A percentile compares a stretch with the other conserved stretches of the same genome.
Conservation (phyloP, 1,284 basidiomycete genomes). For the Cryptococcus hybrid region DNA sequence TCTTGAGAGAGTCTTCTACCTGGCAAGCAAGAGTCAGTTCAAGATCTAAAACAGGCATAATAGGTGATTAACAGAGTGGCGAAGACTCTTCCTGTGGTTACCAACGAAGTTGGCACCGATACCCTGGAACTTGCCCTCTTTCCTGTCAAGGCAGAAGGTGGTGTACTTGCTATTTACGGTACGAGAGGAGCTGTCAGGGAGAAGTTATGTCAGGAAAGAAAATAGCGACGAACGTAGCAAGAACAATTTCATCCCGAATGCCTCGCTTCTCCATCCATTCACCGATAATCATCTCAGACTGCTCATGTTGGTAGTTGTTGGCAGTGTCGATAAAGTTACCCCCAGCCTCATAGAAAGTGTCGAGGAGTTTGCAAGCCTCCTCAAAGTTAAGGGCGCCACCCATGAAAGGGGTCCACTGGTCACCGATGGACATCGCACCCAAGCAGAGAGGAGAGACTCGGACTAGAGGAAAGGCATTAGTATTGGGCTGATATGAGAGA, state of each 20-base stretch:
- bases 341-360: constrained; percentile 33
- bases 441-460: constrained; percentile 8
- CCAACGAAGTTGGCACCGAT: constrained; percentile 11
- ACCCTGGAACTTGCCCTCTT: constrained; percentile 9
- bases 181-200: too few species aligned
- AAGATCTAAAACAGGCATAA: constrained; percentile 4
- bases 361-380: constrained; percentile 27
- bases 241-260: constrained; percentile 24
- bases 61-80: constrained; percentile 14
- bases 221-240: constrained; percentile 18
- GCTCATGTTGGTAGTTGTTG: constrained; percentile 30
- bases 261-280: constrained; percentile 47
- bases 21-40: not conserved
- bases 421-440: constrained; percentile 5
- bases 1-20: constrained; percentile 40
- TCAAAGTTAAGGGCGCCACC: constrained; percentile 6
- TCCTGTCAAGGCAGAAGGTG: constrained; percentile 11
- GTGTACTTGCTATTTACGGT: constrained; percentile 21
- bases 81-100: constrained; percentile 24
- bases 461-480: not conserved
- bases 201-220: not conserved
- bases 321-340: constrained; percentile 46
- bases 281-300: constrained; percentile 45
- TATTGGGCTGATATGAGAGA: not conserved
- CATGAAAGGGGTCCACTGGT: constrained; percentile 1